Base-by-base conservation (phyloP, 2,329 filamentous ascomycete genomes). In the Trichoderma sp. region DNA sequence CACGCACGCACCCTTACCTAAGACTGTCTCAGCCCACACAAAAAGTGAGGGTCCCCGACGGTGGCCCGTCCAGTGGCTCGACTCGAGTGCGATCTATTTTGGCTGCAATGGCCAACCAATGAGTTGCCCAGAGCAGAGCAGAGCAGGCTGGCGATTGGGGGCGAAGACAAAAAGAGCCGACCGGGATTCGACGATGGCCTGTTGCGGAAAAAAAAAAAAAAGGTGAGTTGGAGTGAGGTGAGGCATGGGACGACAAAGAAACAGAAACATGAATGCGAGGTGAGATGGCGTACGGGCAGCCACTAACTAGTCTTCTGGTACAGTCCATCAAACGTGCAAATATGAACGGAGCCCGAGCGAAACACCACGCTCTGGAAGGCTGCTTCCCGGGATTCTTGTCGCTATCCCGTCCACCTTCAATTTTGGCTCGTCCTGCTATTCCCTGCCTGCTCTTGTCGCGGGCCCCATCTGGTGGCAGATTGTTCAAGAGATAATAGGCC, bases 11-110 rank as follows among this genome's bases (percentile, higher is more conserved):
- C 68, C 72, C 72, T 74, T 73, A 65, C 71, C 73, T 72, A 72
- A 73, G 69, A 71, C 73, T 68, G 71, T 71, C 71, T 72, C 70
- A 71, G 73, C 68, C 56, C 60, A 69, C 60, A 70, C 67, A 68
- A 69, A 49, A 49, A 49, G 46, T 49, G 54, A 68, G 63, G 63
- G 52, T 60, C 59, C 59, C 46, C 59, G 39, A 55, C 68, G 21
- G 56, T 55, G 58, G 60, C 52, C 65, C 46, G 66, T 65, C 65
- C 59, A 34, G 56, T 51, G 63, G 51, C 52, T 58, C 60, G 34
- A 65, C 68, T 26, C 26, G 4, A 26, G 26, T 26, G 26, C 26
- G 16, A n/a, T 21, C 37, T 52, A 37, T 64, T 64, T 55, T 55
- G 68, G 59, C 59, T 32, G n/a, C 28, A 21, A 39, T 34, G n/a